Percentiles rank a stretch among this genome's conserved stretches.
These are phyloP conservation scores for Paramyrothecium roridum DNA, from an alignment of 2,329 filamentous ascomycete species.

Conservation along the genomic window DNA sequence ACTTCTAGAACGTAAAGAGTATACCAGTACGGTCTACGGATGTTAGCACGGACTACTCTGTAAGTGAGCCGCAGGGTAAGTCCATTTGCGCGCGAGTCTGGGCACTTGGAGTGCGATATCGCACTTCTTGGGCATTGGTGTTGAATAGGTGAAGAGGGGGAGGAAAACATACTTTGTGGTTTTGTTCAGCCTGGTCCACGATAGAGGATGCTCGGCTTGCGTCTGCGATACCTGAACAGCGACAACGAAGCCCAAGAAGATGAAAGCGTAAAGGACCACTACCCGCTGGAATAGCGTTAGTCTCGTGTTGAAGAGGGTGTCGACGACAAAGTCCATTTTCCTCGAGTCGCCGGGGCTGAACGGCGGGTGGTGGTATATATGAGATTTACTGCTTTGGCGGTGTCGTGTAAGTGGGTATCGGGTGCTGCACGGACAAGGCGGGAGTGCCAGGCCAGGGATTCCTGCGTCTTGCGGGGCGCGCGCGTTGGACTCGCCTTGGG, in stretches of 20 bases:
- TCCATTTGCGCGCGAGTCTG: no score
- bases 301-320: neutral
- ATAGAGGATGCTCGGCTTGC: constrained; percentile 7
- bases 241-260: constrained; percentile 14
- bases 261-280: constrained; percentile 12
- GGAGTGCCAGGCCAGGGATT: neutral
- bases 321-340: neutral
- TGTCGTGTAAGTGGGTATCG: neutral
- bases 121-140: neutral
- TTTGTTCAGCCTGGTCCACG: constrained; percentile 13
- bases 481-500: neutral
- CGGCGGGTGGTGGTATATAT: neutral
- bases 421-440: neutral
- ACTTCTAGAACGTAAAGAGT: constrained; percentile 14
- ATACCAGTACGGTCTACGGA: constrained; percentile 15
- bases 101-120: neutral
- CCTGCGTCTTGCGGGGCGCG: neutral
- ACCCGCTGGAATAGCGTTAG: constrained; percentile 10
- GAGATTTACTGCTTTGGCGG: neutral
- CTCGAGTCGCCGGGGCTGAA: neutral
- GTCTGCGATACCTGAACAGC: constrained; percentile 15
- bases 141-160: no score
- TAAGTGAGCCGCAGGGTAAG: no score
- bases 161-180: constrained; percentile 10
- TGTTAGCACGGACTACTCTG: constrained; percentile 3